phyloP scores from a whole-genome alignment of 2,329 filamentous ascomycete genomes.

The Ophiostoma novo-ulmi region DNA sequence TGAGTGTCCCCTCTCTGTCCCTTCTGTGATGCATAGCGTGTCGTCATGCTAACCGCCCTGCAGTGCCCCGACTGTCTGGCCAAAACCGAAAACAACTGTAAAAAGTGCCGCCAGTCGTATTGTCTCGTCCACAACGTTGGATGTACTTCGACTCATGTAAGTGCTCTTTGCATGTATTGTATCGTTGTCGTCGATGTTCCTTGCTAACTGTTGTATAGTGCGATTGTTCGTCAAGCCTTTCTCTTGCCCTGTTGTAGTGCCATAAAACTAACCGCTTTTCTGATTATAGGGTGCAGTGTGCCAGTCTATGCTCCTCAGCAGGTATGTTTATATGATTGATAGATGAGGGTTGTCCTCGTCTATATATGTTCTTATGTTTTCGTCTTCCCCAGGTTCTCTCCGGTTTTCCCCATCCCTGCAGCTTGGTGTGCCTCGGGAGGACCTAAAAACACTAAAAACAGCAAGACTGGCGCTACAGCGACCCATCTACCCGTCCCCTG shows the following conservation, averaged over 20 bases:
- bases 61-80: slow-evolving; percentile 73
- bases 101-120: slow-evolving; percentile 70
- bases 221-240: slow-evolving; percentile 24
- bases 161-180: slow-evolving; percentile 28
- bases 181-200: not conserved
- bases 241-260: not conserved
- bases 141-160: slow-evolving; percentile 59
- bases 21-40: not conserved
- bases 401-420: slow-evolving; percentile 22
- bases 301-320: not conserved
- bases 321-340: not conserved
- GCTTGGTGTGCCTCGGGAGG: not conserved
- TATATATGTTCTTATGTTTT: slow-evolving; percentile 5
- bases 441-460: not conserved
- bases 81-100: slow-evolving; percentile 65
- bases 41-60: not conserved
- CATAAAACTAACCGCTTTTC: not conserved
- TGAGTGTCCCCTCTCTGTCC: slow-evolving; percentile 9
- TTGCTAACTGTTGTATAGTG: slow-evolving; percentile 22
- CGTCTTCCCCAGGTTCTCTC: not conserved
- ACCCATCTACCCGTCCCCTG: slow-evolving; percentile 7
- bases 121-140: slow-evolving; percentile 80
- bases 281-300: slow-evolving; percentile 22
- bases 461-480: not conserved
- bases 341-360: not conserved